Evolutionary conservation across 164 flowering plant species (phyloP).

Genomic region (Kalanchoe fedtschenkoi): DNA sequence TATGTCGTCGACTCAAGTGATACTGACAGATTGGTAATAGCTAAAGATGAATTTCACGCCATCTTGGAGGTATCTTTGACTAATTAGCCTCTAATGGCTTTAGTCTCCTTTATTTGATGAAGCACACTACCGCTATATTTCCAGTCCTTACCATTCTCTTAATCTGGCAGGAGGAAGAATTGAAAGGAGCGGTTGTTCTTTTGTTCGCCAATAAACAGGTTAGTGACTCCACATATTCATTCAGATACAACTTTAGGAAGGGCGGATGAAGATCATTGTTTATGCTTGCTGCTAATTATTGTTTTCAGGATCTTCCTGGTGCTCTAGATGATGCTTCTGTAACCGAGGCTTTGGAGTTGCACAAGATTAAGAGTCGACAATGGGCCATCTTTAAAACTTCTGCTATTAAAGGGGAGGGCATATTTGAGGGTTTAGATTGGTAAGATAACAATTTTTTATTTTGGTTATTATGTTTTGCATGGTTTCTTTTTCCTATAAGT

Average conservation of each 20-base stretch:
- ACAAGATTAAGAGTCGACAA: slow-evolving; percentile 85
- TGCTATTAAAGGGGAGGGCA: slow-evolving; percentile 93
- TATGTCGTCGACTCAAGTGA: slow-evolving; percentile 98
- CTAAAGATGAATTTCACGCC: slow-evolving; percentile 96
- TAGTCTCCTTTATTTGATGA: neutral
- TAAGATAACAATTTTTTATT: slow-evolving; percentile 23
- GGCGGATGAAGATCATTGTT: neutral
- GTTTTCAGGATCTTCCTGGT: slow-evolving; percentile 87
- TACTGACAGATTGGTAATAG: slow-evolving; percentile 75
- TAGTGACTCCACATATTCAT: neutral
- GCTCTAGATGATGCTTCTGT: slow-evolving; percentile 96
- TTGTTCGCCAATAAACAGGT: slow-evolving; percentile 98
- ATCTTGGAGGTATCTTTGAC: slow-evolving; percentile 61
- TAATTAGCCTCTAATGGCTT: neutral
- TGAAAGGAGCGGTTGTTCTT: slow-evolving; percentile 83
- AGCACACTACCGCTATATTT: neutral
- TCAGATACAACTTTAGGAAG: neutral
- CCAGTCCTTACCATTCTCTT: neutral
- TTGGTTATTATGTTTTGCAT: neutral
- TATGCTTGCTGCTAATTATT: slow-evolving; percentile 6
- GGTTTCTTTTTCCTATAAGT: neutral
- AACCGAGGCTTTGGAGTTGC: slow-evolving; percentile 87
- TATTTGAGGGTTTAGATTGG: slow-evolving; percentile 98
- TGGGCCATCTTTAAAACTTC: slow-evolving; percentile 96
- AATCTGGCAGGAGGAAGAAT: slow-evolving; percentile 70